These are phyloP conservation scores for Oxyria digyna DNA, from an alignment of 148 eudicot species.

Conservation along the genomic window DNA sequence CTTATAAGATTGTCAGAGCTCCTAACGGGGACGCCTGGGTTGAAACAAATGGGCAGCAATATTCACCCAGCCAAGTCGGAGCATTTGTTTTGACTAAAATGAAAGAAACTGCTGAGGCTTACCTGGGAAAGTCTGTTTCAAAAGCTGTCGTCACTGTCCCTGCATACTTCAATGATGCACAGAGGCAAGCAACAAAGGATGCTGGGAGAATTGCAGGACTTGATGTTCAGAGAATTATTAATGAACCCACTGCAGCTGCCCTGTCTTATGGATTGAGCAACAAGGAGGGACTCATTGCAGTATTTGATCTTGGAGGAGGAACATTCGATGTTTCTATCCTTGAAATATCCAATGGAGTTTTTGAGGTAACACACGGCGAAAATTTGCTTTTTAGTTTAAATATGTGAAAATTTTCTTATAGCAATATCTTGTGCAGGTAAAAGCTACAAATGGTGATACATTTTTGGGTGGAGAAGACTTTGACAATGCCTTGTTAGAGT, in stretches of 20 bases:
- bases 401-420: not conserved
- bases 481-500: slow-evolving; percentile 22
- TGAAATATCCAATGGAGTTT: slow-evolving; percentile 44
- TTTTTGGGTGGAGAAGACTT: slow-evolving; percentile 33
- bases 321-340: slow-evolving; percentile 60
- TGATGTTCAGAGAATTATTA: slow-evolving; percentile 53
- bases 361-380: not conserved
- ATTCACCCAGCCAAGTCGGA: slow-evolving; percentile 63
- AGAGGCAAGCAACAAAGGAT: slow-evolving; percentile 62
- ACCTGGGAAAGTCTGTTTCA: slow-evolving; percentile 37
- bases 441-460: slow-evolving; percentile 38
- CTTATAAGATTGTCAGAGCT: slow-evolving; percentile 47
- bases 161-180: slow-evolving; percentile 64
- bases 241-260: slow-evolving; percentile 70
- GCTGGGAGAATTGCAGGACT: slow-evolving; percentile 61
- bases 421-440: slow-evolving; percentile 19
- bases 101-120: slow-evolving; percentile 65
- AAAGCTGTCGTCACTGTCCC: slow-evolving; percentile 61
- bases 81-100: slow-evolving; percentile 54
- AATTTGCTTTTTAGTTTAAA: not conserved
- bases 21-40: slow-evolving; percentile 70
- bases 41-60: slow-evolving; percentile 56
- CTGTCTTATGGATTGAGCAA: slow-evolving; percentile 57
- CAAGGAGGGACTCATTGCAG: slow-evolving; percentile 57
- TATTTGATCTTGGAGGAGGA: slow-evolving; percentile 69